Conservation (phyloP, 2,329 filamentous ascomycete genomes). For the Cadophora sp. region DNA sequence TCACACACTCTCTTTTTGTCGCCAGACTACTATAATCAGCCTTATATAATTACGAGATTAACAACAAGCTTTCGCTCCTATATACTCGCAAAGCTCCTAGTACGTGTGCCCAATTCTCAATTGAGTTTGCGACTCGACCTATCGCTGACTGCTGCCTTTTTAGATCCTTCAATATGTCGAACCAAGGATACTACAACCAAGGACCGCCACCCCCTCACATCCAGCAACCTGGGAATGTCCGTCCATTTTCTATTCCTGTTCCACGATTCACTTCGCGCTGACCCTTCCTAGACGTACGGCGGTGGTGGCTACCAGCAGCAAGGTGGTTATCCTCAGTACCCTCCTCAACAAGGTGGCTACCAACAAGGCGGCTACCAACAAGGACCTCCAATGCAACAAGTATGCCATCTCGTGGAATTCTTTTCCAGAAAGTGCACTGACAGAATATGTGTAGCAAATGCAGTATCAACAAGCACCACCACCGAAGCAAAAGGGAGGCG, state of each 20-base stretch:
- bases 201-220: too few relatives aligned
- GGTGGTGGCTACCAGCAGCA: neutral
- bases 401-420: neutral
- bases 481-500: conserved; percentile 45
- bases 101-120: too few relatives aligned
- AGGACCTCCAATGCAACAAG: conserved; percentile 22
- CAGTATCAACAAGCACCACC: conserved; percentile 53
- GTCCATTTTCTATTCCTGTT: too few relatives aligned
- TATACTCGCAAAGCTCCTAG: too few relatives aligned
- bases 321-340: neutral
- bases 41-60: too few relatives aligned
- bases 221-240: conserved; percentile 17
- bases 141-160: conserved; percentile 13
- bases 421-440: neutral
- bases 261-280: too few relatives aligned
- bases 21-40: too few relatives aligned
- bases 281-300: too few relatives aligned
- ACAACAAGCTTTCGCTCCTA: too few relatives aligned
- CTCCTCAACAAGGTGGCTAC: conserved; percentile 31
- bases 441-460: conserved; percentile 47
- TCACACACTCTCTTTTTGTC: too few relatives aligned
- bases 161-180: conserved; percentile 38
- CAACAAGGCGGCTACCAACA: conserved; percentile 25
- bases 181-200: conserved; percentile 47
- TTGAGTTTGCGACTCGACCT: too few relatives aligned